A percentile compares a stretch with the other conserved stretches of the same genome.
These are phyloP conservation scores for Ogataea neopini DNA, from an alignment of 805 yeast species.

Conservation along the genomic window DNA sequence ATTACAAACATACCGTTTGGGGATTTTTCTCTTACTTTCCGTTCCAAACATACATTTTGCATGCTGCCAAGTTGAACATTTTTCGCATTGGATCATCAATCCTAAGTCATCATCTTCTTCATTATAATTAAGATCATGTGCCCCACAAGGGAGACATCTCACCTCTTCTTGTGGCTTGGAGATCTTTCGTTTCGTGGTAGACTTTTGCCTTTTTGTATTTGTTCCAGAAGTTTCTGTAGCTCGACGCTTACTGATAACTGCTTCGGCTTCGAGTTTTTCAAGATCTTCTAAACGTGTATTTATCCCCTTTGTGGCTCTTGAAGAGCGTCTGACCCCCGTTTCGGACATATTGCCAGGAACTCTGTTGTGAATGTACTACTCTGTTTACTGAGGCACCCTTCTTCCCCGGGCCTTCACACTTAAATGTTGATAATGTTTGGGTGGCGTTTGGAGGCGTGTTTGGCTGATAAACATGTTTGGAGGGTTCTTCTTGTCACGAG, in stretches of 20 bases:
- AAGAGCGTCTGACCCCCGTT: conserved; percentile 39
- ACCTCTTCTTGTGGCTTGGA: conserved; percentile 42
- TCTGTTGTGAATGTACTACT: too few relatives aligned
- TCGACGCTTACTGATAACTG: conserved; percentile 11
- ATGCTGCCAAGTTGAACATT: conserved; percentile 74
- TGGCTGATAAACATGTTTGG: too few relatives aligned
- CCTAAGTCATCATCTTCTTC: conserved; percentile 56
- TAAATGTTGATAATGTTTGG: too few relatives aligned
- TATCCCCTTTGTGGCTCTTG: conserved; percentile 44
- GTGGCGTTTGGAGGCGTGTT: too few relatives aligned
- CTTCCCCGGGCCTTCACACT: too few relatives aligned
- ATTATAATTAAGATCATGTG: conserved; percentile 57
- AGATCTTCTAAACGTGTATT: conserved; percentile 36
- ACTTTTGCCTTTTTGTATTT: conserved; percentile 20
- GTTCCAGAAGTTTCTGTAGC: conserved; percentile 13
- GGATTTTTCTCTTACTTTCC: conserved; percentile 38
- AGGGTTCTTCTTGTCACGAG: conserved; percentile 8
- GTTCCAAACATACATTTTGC: conserved; percentile 58
- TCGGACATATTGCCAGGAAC: too few relatives aligned
- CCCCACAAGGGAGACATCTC: conserved; percentile 62
- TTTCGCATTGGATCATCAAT: conserved; percentile 65
- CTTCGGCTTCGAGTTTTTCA: conserved; percentile 14
- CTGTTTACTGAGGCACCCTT: too few relatives aligned
- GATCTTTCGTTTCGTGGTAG: conserved; percentile 20
- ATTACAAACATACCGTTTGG: conserved; percentile 54